Evolutionary conservation across 2,329 filamentous ascomycete genomes (phyloP).

Genomic region (Pseudohalonectria lignicola): DNA sequence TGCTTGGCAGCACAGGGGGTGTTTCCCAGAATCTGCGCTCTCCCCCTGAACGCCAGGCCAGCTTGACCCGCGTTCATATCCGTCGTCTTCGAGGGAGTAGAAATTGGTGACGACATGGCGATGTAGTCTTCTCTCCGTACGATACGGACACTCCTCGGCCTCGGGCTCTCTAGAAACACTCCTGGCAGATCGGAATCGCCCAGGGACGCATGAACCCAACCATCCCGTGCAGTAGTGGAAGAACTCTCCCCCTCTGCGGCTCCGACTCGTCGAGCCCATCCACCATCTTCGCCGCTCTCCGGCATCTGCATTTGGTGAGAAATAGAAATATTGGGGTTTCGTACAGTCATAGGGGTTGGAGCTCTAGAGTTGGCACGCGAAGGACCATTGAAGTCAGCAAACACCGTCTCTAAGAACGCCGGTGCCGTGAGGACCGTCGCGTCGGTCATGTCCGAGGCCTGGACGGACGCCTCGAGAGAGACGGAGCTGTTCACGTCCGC

Average conservation of each 20-base stretch:
- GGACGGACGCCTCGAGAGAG: slow-evolving; percentile 60
- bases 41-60: background rate
- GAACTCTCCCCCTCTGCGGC: slow-evolving; percentile 4
- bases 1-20: slow-evolving; percentile 23
- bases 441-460: slow-evolving; percentile 70
- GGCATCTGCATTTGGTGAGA: no score
- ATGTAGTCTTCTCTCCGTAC: slow-evolving; percentile 20
- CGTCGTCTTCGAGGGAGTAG: slow-evolving; percentile 6
- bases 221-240: no score
- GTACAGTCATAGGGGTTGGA: slow-evolving; percentile 58
- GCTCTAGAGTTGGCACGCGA: slow-evolving; percentile 53
- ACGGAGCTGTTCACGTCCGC: slow-evolving; percentile 49
- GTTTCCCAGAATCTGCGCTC: slow-evolving; percentile 12
- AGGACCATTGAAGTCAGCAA: slow-evolving; percentile 49
- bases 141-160: slow-evolving; percentile 32
- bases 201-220: background rate
- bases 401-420: slow-evolving; percentile 69
- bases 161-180: slow-evolving; percentile 21
- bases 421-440: slow-evolving; percentile 64
- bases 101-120: slow-evolving; percentile 1
- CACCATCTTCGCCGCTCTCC: slow-evolving; percentile 24
- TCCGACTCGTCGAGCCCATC: no score
- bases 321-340: slow-evolving; percentile 28
- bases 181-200: slow-evolving; percentile 7
- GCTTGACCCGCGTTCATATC: background rate